These are phyloP conservation scores for Fusarium tuaranense DNA, from an alignment of 2,329 filamentous ascomycete genomes.

Conservation along the genomic window DNA sequence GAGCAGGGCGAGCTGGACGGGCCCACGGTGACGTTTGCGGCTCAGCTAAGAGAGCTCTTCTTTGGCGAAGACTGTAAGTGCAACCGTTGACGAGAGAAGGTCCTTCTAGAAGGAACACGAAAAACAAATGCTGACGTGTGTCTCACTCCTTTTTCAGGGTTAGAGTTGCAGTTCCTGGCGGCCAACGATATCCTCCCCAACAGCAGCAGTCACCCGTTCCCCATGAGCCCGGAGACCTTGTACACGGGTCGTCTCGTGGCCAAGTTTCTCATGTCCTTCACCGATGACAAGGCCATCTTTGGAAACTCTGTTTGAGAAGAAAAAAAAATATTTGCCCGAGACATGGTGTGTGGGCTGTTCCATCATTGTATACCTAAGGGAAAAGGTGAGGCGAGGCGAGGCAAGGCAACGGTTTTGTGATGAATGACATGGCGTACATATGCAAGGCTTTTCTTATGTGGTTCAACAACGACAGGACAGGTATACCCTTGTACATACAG, in stretches of 20 bases:
- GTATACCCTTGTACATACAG: constrained; percentile 25
- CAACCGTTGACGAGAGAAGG: background rate
- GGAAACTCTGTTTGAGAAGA: constrained; percentile 41
- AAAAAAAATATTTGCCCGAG: constrained; percentile 26
- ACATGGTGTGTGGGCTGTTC: constrained; percentile 33
- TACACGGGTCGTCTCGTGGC: constrained; percentile 66
- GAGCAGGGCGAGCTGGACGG: constrained; percentile 60
- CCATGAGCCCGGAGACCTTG: constrained; percentile 60
- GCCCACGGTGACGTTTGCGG: constrained; percentile 59
- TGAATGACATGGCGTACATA: constrained; percentile 32
- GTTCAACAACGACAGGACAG: constrained; percentile 24
- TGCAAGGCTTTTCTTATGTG: constrained; percentile 19
- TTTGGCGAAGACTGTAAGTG: constrained; percentile 59
- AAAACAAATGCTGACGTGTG: constrained; percentile 29
- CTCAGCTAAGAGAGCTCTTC: constrained; percentile 58
- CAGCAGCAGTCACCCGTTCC: constrained; percentile 58
- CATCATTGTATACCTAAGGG: background rate
- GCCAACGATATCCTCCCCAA: constrained; percentile 61
- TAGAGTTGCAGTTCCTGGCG: constrained; percentile 56
- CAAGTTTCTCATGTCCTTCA: constrained; percentile 67
- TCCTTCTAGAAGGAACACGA: constrained; percentile 21
- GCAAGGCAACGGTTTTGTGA: constrained; percentile 26
- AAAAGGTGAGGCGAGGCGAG: background rate
- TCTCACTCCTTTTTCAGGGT: constrained; percentile 43
- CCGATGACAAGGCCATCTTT: constrained; percentile 62